Evolutionary conservation across 169 alveolate species (phyloP), one percentile per base, ranked within the genome.

Genomic region (Cyclospora cayetanensis): DNA sequence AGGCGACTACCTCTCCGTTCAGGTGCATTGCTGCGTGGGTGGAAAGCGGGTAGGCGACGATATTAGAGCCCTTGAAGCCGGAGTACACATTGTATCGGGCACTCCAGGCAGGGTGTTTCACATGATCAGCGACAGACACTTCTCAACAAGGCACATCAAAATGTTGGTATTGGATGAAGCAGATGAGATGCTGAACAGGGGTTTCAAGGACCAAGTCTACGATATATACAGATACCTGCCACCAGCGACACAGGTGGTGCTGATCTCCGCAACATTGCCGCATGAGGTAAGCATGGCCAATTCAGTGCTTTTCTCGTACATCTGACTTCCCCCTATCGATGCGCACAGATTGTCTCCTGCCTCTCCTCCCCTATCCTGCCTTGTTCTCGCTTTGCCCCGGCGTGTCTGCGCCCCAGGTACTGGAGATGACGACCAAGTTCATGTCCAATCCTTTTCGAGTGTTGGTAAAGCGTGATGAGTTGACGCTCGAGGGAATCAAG

Each of bases 101-200:
- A 99, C 99, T 11, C 99, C 99, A 4, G 99, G 99, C 37, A 94
- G 99, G 41, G 99, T 99, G 53, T 97, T 96, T 93, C 99, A 98
- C 97, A 98, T 99, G 99, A 98, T 99, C 93, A 96, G 98, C 76
- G 97, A 98, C 92, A 96, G 99, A 52, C 98, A 98, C 93, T 96
- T 99, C 90, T 96, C 97, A 91, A 98, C 99, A 29, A 95, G 99
- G 74, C 91, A 97, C 94, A 93, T 99, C 80, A 98, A 98, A 95
- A 97, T 98, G 98, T 95, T 99, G 90, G 96, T 99, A 22, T 95
- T 99, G 43, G 99, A 99, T 87, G 99, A 99, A 93, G 99, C 99
- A 25, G 99, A 99, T 93, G 99, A 99, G 96, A 98, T 99, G 99
- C 95, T 99, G 42, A 97, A 97, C 82, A 95, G 98, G 91, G 99